These are phyloP conservation scores for Gracilaria domingensis DNA, from an alignment of 23 red algal species.

Conservation along the genomic window DNA sequence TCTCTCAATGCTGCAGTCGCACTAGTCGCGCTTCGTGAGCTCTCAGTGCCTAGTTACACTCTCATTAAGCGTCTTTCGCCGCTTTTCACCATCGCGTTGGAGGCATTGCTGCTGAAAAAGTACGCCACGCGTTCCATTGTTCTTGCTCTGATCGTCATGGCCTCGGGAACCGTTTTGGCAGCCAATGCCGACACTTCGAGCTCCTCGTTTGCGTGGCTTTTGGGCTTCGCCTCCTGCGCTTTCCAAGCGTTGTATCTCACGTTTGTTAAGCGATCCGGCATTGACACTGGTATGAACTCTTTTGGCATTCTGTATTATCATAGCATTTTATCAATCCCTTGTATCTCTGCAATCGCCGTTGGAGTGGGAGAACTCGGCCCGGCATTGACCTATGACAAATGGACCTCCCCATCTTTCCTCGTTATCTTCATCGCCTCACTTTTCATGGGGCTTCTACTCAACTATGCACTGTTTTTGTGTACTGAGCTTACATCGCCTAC, in stretches of 20 bases:
- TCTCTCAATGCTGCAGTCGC: constrained; percentile 88
- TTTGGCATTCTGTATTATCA: constrained; percentile 89
- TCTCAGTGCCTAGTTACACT: constrained; percentile 86
- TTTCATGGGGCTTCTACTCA: constrained; percentile 82
- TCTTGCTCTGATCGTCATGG: constrained; percentile 71
- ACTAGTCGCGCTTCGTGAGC: constrained; percentile 78
- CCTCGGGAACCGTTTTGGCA: constrained; percentile 82
- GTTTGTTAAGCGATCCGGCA: constrained; percentile 86
- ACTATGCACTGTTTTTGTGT: constrained; percentile 92
- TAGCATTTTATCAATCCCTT: constrained; percentile 79
- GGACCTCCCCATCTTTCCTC: constrained; percentile 67
- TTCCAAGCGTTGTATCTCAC: constrained; percentile 91
- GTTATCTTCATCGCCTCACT: constrained; percentile 66
- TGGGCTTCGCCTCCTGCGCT: constrained; percentile 82
- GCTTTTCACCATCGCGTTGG: constrained; percentile 76
- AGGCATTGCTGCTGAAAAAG: constrained; percentile 72
- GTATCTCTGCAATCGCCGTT: constrained; percentile 64
- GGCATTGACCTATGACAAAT: constrained; percentile 51
- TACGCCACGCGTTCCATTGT: constrained; percentile 42
- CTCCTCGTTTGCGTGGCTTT: constrained; percentile 65
- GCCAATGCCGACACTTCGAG: constrained; percentile 66
- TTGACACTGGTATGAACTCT: constrained; percentile 71
- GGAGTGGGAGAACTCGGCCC: constrained; percentile 69
- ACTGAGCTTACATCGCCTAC: constrained; percentile 88
- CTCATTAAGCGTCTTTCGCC: constrained; percentile 93